Evolutionary conservation across 2,329 filamentous ascomycete species (phyloP).

Genomic region (Didymella lethalis): DNA sequence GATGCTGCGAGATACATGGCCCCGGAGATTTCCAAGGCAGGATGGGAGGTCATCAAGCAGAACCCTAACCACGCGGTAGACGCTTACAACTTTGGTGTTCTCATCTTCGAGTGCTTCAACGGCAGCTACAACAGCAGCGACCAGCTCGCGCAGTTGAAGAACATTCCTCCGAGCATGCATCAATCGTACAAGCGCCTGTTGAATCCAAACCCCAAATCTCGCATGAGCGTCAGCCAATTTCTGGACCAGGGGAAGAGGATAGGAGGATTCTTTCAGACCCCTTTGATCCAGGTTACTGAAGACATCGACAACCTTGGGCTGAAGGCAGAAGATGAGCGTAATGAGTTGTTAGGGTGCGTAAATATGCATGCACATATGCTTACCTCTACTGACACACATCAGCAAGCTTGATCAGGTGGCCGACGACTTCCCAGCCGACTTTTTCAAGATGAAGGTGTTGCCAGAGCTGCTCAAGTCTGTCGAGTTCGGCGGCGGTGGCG

Average conservation of each 20-base stretch:
- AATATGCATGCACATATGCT: not conserved
- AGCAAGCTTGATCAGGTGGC: constrained; percentile 83
- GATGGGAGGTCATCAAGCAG: constrained; percentile 92
- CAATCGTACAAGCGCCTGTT: constrained; percentile 88
- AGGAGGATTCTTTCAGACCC: constrained; percentile 90
- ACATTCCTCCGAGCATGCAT: constrained; percentile 86
- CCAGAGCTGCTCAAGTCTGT: constrained; percentile 97
- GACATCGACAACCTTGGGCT: constrained; percentile 92
- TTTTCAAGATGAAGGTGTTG: constrained; percentile 96
- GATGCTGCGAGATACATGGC: constrained; percentile 85
- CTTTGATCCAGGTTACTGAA: constrained; percentile 89
- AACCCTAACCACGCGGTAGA: constrained; percentile 83
- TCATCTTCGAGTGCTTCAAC: constrained; percentile 93
- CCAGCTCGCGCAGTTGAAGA: constrained; percentile 84
- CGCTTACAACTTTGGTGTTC: constrained; percentile 82
- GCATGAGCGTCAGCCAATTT: constrained; percentile 84
- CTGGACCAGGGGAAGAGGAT: constrained; percentile 84
- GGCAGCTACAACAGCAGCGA: constrained; percentile 78
- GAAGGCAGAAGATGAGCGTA: constrained; percentile 83
- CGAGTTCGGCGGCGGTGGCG: constrained; percentile 96
- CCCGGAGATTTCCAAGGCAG: constrained; percentile 82
- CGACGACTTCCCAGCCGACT: constrained; percentile 96
- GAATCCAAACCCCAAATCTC: constrained; percentile 86
- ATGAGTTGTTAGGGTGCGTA: constrained; percentile 76
- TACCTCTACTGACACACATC: not conserved